Base-by-base conservation (phyloP, 2,329 filamentous ascomycete genomes). In the Colletotrichum agaves region DNA sequence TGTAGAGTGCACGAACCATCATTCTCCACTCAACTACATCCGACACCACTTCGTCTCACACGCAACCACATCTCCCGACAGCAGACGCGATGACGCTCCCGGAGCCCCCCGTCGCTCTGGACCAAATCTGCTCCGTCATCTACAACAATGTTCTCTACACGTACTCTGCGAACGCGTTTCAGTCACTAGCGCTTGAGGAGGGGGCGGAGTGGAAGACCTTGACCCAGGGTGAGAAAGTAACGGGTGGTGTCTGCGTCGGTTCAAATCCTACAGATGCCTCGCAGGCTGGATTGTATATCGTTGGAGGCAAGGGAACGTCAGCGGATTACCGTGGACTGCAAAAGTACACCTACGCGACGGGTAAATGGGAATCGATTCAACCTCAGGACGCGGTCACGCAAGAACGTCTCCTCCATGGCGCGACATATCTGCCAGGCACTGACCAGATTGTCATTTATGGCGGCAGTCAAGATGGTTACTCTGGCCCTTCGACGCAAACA, bases 71-170 rank as follows among this genome's bases (percentile, higher is more conserved):
- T 35, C 19, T 13, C 37, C 21, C 31, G 17, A 58, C 23, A 44
- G n/a, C 52, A 43, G 41, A 57, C 53, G 65, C 69, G 74, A 97
- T 97, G 93, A 82, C 89, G 75, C 83, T 91, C 63, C 93, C 93
- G 55, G 81, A 88, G 75, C 93, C 94, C 59, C 82, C 87, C 60
- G 85, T 89, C 75, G 83, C 90, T 70, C 82, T 98, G 77, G 87
- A 89, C 78, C 89, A 90, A 79, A 90, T 93, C 74, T 98, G 95
- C 80, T 93, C 94, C 65, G 88, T 91, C 75, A 86, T 98, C 69
- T 85, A 93, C 82, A 85, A 94, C 76, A 90, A 94, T 78, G 93
- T 90, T 12, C 88, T 98, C 60, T 98, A 97, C 81, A 90, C 92
- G 50, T 97, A 93, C 78, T 93, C 93, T 5, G 80, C 88, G 8